phyloP scores from a whole-genome alignment of 2,329 filamentous ascomycete genomes.

The Geosmithia putterillii region DNA sequence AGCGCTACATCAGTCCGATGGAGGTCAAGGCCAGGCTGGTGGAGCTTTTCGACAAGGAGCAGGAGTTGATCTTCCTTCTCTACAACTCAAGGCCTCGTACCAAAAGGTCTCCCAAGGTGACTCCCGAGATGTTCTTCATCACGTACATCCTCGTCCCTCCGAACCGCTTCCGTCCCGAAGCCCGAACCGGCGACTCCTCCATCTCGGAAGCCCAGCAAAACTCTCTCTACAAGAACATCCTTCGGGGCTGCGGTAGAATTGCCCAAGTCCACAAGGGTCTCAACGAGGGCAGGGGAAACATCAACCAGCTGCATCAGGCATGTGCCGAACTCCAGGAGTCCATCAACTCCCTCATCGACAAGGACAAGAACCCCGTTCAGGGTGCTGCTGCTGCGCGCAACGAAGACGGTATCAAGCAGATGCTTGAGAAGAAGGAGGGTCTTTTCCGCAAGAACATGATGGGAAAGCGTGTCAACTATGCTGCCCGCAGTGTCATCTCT shows the following conservation, averaged over 20 bases:
- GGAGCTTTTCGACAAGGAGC: constrained; percentile 76
- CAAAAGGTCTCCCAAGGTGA: constrained; percentile 45
- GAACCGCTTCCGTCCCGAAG: constrained; percentile 82
- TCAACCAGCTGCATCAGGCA: constrained; percentile 66
- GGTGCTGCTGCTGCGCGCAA: constrained; percentile 66
- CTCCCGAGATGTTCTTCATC: constrained; percentile 89
- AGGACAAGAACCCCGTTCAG: constrained; percentile 71
- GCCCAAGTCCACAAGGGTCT: constrained; percentile 52
- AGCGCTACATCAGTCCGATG: constrained; percentile 69
- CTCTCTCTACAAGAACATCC: constrained; percentile 71
- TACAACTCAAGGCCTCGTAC: constrained; percentile 62
- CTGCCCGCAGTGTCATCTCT: constrained; percentile 93
- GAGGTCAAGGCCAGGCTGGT: constrained; percentile 72
- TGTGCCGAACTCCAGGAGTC: constrained; percentile 78
- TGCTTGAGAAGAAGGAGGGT: constrained; percentile 96
- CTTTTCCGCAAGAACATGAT: constrained; percentile 99
- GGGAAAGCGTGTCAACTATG: constrained; percentile 99
- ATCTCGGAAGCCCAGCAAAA: constrained; percentile 87
- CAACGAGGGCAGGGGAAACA: constrained; percentile 30
- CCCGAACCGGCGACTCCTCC: constrained; percentile 65
- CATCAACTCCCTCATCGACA: constrained; percentile 88
- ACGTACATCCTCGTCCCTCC: constrained; percentile 79
- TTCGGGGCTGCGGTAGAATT: constrained; percentile 63
- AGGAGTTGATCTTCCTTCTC: constrained; percentile 70
- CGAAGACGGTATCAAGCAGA: constrained; percentile 94